Evolutionary conservation across 106 monocot species (phyloP).

Genomic region (Dendrobium huoshanense): DNA sequence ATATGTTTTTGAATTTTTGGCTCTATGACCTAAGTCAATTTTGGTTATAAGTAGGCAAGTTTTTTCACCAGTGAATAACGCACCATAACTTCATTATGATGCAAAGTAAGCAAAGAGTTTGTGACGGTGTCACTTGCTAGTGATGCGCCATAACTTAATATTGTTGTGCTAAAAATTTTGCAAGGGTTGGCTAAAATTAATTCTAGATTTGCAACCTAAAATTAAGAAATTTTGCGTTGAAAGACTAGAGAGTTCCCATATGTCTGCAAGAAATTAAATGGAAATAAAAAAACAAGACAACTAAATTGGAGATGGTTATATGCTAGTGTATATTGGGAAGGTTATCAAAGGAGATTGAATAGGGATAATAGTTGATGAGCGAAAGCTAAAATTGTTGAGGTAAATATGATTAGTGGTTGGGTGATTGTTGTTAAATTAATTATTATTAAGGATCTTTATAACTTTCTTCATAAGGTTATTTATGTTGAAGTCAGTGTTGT

Average conservation of each 20-base stretch:
- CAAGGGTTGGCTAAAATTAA: neutral
- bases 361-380: neutral
- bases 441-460: neutral
- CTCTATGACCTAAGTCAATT: neutral
- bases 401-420: neutral
- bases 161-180: neutral
- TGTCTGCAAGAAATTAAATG: neutral
- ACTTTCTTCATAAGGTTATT: neutral
- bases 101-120: neutral
- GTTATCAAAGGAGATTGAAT: no score
- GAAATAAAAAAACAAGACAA: neutral
- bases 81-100: no score
- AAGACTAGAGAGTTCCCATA: neutral
- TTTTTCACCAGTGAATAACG: no score
- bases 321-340: no score
- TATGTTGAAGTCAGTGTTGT: neutral
- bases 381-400: neutral
- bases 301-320: neutral
- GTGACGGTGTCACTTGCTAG: neutral
- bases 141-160: neutral
- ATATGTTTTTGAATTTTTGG: neutral
- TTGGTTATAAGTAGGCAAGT: neutral
- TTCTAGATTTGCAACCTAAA: neutral
- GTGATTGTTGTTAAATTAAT: no score
- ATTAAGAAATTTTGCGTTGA: neutral